Conservation (phyloP, 2,329 filamentous ascomycete genomes). For the Tolypocladium pustulatum region DNA sequence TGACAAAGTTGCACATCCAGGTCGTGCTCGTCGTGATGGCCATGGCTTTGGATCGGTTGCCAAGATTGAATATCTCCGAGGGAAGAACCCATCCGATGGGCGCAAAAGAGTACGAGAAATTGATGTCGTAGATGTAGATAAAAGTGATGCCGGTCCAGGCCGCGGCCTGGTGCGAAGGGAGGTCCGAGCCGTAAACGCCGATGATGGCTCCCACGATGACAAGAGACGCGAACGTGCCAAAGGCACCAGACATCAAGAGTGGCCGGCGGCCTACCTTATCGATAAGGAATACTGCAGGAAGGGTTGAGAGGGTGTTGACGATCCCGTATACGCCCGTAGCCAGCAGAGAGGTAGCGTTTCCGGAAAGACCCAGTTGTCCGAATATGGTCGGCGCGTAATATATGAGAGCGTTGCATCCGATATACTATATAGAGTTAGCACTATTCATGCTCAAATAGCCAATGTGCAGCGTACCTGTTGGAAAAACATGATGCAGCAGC, state of each 20-base stretch:
- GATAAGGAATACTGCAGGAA: constrained; percentile 37
- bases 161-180: constrained; percentile 26
- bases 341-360: constrained; percentile 33
- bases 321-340: constrained; percentile 49
- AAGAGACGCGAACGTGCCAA: constrained; percentile 53
- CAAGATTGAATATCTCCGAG: constrained; percentile 50
- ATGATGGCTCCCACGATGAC: constrained; percentile 41
- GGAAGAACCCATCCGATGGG: constrained; percentile 57
- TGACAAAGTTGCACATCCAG: constrained; percentile 26
- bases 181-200: constrained; percentile 23
- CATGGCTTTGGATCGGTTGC: constrained; percentile 48
- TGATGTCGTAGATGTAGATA: constrained; percentile 52
- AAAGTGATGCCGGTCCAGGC: constrained; percentile 52
- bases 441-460: too few relatives aligned
- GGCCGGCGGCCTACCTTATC: constrained; percentile 49
- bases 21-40: constrained; percentile 42
- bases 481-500: constrained; percentile 44
- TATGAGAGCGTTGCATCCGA: constrained; percentile 35
- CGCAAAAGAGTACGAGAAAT: constrained; percentile 53
- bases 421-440: constrained; percentile 27
- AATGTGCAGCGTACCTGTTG: constrained; percentile 37
- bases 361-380: constrained; percentile 27
- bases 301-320: constrained; percentile 35
- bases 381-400: constrained; percentile 39
- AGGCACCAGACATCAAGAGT: constrained; percentile 50